Evolutionary conservation across 2,329 filamentous ascomycete genomes (phyloP).

Genomic region (Immersiporthe knoxdaviesiana): DNA sequence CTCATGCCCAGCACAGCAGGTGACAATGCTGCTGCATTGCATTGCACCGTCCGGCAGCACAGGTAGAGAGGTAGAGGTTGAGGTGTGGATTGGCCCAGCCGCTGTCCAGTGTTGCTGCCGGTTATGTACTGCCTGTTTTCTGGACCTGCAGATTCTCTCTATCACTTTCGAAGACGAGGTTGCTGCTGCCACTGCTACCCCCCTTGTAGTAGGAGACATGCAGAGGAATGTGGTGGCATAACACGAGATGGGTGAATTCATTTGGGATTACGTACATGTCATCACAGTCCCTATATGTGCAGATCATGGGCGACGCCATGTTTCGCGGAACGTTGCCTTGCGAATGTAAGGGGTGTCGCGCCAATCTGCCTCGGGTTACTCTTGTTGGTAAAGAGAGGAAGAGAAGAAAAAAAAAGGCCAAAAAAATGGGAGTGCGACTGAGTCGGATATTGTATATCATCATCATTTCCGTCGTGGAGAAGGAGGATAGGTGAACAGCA

Average conservation of each 20-base stretch:
- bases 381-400: background rate
- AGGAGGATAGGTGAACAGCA: background rate
- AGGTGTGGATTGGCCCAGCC: background rate
- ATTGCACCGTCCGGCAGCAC: background rate
- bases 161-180: background rate
- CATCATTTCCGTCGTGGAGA: background rate
- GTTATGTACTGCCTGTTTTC: background rate
- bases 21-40: background rate
- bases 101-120: background rate
- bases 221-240: background rate
- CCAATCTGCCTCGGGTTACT: constrained; percentile 23
- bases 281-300: background rate
- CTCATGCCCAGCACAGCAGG: background rate
- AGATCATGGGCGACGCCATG: constrained; percentile 13
- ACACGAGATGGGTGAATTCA: constrained; percentile 7
- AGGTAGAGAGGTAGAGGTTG: too few species aligned
- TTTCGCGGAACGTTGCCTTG: constrained; percentile 12
- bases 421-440: background rate
- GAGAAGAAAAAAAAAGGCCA: too few species aligned
- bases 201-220: constrained; percentile 10
- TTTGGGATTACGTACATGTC: background rate
- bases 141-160: constrained; percentile 11
- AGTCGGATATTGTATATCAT: constrained; percentile 7
- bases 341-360: constrained; percentile 21
- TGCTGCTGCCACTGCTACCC: background rate